Percentiles rank a stretch among this genome's conserved stretches.
Evolutionary conservation across 1,284 basidiomycete species (phyloP).

Genomic region (Neolentinus lepideus): DNA sequence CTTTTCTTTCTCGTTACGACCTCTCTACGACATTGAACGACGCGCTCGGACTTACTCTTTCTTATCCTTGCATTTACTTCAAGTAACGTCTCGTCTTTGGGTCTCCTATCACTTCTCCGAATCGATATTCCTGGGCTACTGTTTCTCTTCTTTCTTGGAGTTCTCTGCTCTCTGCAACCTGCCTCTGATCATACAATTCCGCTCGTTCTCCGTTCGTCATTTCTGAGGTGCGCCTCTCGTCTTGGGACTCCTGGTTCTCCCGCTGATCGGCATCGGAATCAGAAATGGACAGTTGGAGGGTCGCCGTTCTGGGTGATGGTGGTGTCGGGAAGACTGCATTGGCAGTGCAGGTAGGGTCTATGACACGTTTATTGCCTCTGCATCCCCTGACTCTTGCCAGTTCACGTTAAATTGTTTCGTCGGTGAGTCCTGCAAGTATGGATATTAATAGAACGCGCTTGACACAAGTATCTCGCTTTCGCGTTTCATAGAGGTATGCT

Average conservation of each 20-base stretch:
- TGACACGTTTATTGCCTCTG: slow-evolving; percentile 6
- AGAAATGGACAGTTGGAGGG: slow-evolving; percentile 83
- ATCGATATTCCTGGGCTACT: background rate
- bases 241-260: background rate
- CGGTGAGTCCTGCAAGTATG: slow-evolving; percentile 38
- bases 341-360: slow-evolving; percentile 79
- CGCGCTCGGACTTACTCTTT: slow-evolving; percentile 33
- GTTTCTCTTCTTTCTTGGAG: background rate
- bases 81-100: slow-evolving; percentile 1
- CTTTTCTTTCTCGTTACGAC: slow-evolving; percentile 50
- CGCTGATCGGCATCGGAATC: background rate
- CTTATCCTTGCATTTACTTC: slow-evolving; percentile 9
- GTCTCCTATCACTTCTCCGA: slow-evolving; percentile 8
- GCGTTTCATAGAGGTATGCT: slow-evolving; percentile 38
- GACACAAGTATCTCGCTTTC: slow-evolving; percentile 12
- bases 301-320: slow-evolving; percentile 94
- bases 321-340: slow-evolving; percentile 97
- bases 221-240: background rate
- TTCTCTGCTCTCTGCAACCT: slow-evolving; percentile 1
- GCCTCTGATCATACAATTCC: background rate
- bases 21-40: slow-evolving; percentile 60
- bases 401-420: slow-evolving; percentile 93
- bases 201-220: background rate
- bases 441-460: slow-evolving; percentile 11
- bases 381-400: slow-evolving; percentile 30